A percentile compares a stretch with the other conserved stretches of the same genome.
phyloP scores from a whole-genome alignment of 352 stramenopile genomes.

The Pythium aphanidermatum region DNA sequence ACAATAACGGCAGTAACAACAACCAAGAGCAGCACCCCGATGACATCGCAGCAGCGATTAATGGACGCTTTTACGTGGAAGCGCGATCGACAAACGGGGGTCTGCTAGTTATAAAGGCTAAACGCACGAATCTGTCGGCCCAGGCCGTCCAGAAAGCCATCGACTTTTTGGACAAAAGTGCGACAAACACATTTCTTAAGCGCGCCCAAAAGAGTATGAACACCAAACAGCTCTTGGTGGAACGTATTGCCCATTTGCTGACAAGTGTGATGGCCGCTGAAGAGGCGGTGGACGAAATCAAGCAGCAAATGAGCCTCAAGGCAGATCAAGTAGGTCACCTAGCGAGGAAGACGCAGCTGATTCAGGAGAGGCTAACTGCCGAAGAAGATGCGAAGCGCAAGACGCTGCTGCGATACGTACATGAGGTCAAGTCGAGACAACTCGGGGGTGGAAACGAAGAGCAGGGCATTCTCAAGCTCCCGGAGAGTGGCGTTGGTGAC shows the following conservation, averaged over 20 bases:
- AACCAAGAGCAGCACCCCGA: constrained; percentile 34
- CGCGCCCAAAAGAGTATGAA: constrained; percentile 90
- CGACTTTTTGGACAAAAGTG: constrained; percentile 87
- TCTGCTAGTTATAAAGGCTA: constrained; percentile 88
- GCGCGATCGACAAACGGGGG: constrained; percentile 74
- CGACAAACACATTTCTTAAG: constrained; percentile 92
- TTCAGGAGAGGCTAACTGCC: constrained; percentile 79
- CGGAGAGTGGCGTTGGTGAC: constrained; percentile 89
- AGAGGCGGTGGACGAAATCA: constrained; percentile 49
- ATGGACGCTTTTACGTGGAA: constrained; percentile 86
- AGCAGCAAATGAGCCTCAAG: constrained; percentile 43
- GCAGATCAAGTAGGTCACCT: constrained; percentile 85
- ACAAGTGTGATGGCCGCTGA: constrained; percentile 66
- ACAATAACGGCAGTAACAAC: constrained; percentile 18
- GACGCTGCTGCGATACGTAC: constrained; percentile 92
- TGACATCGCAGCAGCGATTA: constrained; percentile 48
- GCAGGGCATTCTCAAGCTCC: constrained; percentile 57
- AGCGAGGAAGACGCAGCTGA: constrained; percentile 50
- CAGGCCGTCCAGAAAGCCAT: constrained; percentile 46
- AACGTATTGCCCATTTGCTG: constrained; percentile 83
- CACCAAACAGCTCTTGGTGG: constrained; percentile 89
- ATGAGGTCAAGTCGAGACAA: constrained; percentile 86
- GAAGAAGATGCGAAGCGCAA: constrained; percentile 96
- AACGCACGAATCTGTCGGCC: constrained; percentile 72
- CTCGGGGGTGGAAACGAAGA: constrained; percentile 19